Base-by-base conservation (phyloP, 2,329 filamentous ascomycete species). In the Penicillium frequentans region DNA sequence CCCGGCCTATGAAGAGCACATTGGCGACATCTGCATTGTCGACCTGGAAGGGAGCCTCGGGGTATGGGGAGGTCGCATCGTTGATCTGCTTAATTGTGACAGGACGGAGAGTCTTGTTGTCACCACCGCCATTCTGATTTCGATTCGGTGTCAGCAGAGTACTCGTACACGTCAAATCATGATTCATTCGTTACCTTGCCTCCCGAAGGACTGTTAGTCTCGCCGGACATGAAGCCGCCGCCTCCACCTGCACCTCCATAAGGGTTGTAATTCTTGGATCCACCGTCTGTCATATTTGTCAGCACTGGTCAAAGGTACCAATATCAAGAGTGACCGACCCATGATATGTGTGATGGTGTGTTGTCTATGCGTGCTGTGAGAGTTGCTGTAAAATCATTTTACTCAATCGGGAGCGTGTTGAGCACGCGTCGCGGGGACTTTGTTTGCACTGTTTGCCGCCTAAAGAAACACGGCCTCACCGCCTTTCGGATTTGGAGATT, bases 61-160 rank as follows among this genome's bases (percentile, higher is more conserved):
- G 86, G 72, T 90, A 88, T 39, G 87, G 84, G 76, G 91, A 88
- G 62, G 89, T 83, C 62, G 91, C 90, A 62, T 96, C 91, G 70
- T 93, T 81, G 56, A 97, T 84, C 77, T 99, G 95, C 76, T 97
- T 97, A 77, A 98, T 91, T 11, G 95, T 99, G 47, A 97, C 90
- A 1, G 95, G 93, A 45, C 95, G 90, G 52, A 99, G 84, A 21
- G 91, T 93, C 51, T 66, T 66, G 68, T 97, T 91, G 75, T 96
- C 90, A 65, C 84, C 83, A 73, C 89, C 89, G 58, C 89, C 89
- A 59, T 49, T 60, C 60, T 65, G 31, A 7, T 37, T 37, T 14
- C 1, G 1, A 11, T 26, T 44, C 21, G 5, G 43, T 42, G 14
- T 35, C 14, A 45, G 29, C 29, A 23, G 3, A 39, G 19, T 23